Conservation (phyloP, 495 filamentous ascomycete species). For the Opeltia flavorubescens region DNA sequence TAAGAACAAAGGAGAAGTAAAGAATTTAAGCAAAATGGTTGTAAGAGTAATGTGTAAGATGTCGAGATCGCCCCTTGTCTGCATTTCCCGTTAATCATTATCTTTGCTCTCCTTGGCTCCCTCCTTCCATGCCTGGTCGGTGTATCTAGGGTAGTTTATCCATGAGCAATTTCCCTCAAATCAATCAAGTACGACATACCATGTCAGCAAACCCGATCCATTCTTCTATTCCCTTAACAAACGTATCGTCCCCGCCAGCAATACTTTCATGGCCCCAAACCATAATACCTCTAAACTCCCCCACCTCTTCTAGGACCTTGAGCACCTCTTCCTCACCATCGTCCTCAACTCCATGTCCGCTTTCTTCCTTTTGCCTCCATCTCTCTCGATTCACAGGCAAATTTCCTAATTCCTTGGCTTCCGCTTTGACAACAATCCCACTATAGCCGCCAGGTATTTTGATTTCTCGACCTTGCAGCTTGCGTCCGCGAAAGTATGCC, state of each 20-base stretch:
- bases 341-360: slow-evolving; percentile 11
- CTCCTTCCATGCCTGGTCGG: neutral
- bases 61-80: too few relatives aligned
- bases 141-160: neutral
- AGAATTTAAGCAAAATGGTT: too few relatives aligned
- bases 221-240: slow-evolving; percentile 60
- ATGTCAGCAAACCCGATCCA: slow-evolving; percentile 68
- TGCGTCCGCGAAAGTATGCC: slow-evolving; percentile 73
- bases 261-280: slow-evolving; percentile 74
- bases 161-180: neutral
- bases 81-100: too few relatives aligned
- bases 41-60: too few relatives aligned
- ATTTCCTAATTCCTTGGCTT: slow-evolving; percentile 23
- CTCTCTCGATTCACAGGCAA: slow-evolving; percentile 18
- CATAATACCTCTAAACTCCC: slow-evolving; percentile 60
- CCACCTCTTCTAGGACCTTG: slow-evolving; percentile 47
- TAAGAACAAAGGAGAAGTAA: neutral
- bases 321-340: slow-evolving; percentile 34
- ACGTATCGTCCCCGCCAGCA: slow-evolving; percentile 54
- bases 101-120: neutral
- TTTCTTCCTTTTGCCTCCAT: slow-evolving; percentile 30
- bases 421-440: slow-evolving; percentile 37
- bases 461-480: slow-evolving; percentile 53
- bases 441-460: slow-evolving; percentile 62
- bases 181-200: slow-evolving; percentile 20